These are phyloP conservation scores for Kitagawia praeruptora DNA, from an alignment of 129 eudicot genomes.

Conservation along the genomic window DNA sequence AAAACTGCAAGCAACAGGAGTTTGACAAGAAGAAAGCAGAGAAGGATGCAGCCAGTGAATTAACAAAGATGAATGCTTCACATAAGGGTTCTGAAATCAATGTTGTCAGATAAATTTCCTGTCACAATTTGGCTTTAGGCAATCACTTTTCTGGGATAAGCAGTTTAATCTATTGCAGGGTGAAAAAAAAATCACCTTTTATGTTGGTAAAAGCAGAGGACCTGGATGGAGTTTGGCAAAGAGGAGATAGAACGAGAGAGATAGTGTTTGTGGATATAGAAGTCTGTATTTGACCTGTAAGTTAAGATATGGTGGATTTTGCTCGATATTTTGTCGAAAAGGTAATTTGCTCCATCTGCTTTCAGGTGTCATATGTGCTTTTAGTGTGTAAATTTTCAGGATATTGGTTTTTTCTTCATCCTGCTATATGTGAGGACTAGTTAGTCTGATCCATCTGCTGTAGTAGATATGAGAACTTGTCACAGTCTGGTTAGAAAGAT, in stretches of 20 bases:
- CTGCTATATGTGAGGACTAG: not conserved
- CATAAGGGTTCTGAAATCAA: slow-evolving; percentile 19
- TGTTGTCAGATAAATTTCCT: slow-evolving; percentile 19
- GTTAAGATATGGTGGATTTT: not conserved
- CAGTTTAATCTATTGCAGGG: not conserved
- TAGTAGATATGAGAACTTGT: not conserved
- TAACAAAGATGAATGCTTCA: slow-evolving; percentile 28
- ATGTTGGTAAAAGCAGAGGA: not conserved
- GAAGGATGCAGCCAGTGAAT: slow-evolving; percentile 50
- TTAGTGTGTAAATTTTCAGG: not conserved
- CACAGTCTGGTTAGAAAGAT: not conserved
- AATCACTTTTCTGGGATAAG: not conserved
- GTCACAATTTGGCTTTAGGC: not conserved
- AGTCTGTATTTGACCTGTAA: not conserved
- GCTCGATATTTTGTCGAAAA: not conserved
- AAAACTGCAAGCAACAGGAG: slow-evolving; percentile 71
- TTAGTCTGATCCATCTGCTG: not conserved
- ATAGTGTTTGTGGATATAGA: not conserved
- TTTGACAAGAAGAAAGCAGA: slow-evolving; percentile 67
- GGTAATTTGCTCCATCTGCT: not conserved
- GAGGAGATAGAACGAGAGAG: not conserved
- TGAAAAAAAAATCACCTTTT: not conserved
- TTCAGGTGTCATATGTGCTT: not conserved
- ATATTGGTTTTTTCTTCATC: not conserved
- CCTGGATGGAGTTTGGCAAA: not conserved